phyloP scores from a whole-genome alignment of 2,329 filamentous ascomycete genomes.

The Albophoma yamanashiensis region DNA sequence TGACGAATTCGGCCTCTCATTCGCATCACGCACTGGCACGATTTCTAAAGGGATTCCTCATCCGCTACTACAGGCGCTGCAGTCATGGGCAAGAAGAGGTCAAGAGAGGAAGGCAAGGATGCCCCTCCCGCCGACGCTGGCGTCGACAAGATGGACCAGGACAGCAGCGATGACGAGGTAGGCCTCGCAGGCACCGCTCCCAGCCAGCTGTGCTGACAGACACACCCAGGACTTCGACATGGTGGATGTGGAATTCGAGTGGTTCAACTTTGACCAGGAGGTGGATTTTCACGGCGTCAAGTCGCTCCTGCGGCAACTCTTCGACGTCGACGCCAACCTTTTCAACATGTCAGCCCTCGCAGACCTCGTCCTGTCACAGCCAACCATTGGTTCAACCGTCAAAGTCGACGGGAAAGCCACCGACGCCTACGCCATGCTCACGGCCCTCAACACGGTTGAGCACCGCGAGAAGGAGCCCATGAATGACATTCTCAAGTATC shows the following conservation, averaged over 20 bases:
- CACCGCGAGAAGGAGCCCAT: conserved; percentile 68
- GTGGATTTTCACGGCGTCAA: conserved; percentile 95
- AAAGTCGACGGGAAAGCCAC: conserved; percentile 94
- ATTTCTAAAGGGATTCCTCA: neutral
- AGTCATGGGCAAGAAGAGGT: conserved; percentile 39
- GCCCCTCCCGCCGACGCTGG: conserved; percentile 27
- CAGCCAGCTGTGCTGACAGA: conserved; percentile 6
- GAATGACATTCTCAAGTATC: conserved; percentile 59
- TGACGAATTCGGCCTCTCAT: neutral
- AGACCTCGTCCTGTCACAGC: conserved; percentile 79
- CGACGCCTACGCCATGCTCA: conserved; percentile 88
- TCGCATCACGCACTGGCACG: neutral
- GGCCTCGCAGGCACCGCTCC: conserved; percentile 3
- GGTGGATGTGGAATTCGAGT: conserved; percentile 95
- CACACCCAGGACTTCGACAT: conserved; percentile 67
- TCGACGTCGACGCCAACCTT: conserved; percentile 76
- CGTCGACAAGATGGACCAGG: conserved; percentile 38
- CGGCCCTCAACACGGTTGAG: conserved; percentile 70
- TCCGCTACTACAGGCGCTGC: neutral
- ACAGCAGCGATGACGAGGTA: conserved; percentile 44
- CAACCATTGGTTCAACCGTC: conserved; percentile 82
- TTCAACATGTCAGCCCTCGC: conserved; percentile 82
- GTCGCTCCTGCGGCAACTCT: conserved; percentile 76
- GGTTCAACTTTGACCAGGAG: conserved; percentile 86
- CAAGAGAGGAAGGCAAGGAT: conserved; percentile 35